Evolutionary conservation across 768 basidiomycete genomes (phyloP), one percentile per base, ranked within the genome.

Genomic region (Collybia nuda): DNA sequence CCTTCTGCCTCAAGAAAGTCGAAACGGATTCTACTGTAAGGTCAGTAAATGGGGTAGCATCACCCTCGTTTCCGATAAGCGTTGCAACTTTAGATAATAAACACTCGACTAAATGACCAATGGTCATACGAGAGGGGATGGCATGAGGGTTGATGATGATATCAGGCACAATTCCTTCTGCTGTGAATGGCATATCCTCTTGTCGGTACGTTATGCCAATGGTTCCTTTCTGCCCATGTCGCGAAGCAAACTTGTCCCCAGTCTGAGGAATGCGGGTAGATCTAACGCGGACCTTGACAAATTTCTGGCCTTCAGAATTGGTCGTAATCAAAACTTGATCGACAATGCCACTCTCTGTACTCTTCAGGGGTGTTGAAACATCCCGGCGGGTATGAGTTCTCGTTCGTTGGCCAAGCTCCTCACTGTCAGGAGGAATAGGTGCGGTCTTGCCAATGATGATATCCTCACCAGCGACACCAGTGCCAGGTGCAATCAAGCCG

Each of bases 81-180:
- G 96, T 97, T 3, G 96, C 93, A 2, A 99, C 87, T 67, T 99
- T 99, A 11, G 91, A 94, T 22, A 99, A 75, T 29, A 99, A 75
- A 82, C 94, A 97, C 69, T 99, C 97, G 63, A 99, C 95, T 78
- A 99, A 84, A 71, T 99, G 97, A 21, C 97, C 97, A 59, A 99
- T 99, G 19, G 97, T 99, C 97, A 99, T 99, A 73, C 97, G 96
- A 46, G 97, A 98, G 3, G 97, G 97, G 69, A 99, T 99, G 62
- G 97, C 97, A 68, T 99, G 97, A 35, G 97, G 97, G 63, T 99
- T 99, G 71, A 99, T 99, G 73, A 99, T 82, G 61, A 99, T 80
- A 67, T 99, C 97, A 8, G 97, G 97, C 1, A 91, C 91, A 60
- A 98, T 93, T 51, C 97, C 97, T 64, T 98, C 94, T 2, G 87